A percentile compares a stretch with the other conserved stretches of the same genome.
Conservation (phyloP, 257 asterid genomes). For the Rhazya stricta region DNA sequence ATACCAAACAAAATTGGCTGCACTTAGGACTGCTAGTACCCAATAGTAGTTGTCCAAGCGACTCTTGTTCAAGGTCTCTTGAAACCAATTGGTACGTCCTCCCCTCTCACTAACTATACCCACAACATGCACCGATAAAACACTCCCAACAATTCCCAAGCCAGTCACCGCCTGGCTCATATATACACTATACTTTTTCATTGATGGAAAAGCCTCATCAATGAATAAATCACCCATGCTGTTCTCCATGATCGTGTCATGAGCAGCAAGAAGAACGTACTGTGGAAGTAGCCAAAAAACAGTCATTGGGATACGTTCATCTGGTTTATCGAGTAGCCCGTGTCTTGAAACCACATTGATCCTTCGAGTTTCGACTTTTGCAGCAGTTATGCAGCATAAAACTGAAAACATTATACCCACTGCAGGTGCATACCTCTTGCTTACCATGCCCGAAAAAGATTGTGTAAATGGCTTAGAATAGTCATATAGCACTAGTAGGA, state of each 20-base stretch:
- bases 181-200: slow-evolving; percentile 23
- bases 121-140: slow-evolving; percentile 36
- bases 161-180: slow-evolving; percentile 34
- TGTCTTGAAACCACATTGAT: slow-evolving; percentile 23
- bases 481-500: slow-evolving; percentile 20
- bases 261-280: slow-evolving; percentile 41
- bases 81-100: slow-evolving; percentile 47
- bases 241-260: slow-evolving; percentile 27
- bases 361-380: slow-evolving; percentile 40
- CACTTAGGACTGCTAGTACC: slow-evolving; percentile 41
- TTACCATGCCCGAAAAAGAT: no score
- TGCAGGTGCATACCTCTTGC: slow-evolving; percentile 23
- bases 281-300: slow-evolving; percentile 47
- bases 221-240: slow-evolving; percentile 28
- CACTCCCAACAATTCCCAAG: slow-evolving; percentile 38
- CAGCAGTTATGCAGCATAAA: slow-evolving; percentile 52
- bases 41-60: slow-evolving; percentile 56
- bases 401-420: slow-evolving; percentile 37
- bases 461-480: slow-evolving; percentile 2
- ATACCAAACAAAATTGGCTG: slow-evolving; percentile 31
- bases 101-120: slow-evolving; percentile 44
- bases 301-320: slow-evolving; percentile 32
- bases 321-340: slow-evolving; percentile 30
- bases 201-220: slow-evolving; percentile 23
- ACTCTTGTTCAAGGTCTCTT: slow-evolving; percentile 41